Evolutionary conservation across 2,329 filamentous ascomycete species (phyloP).

Genomic region (Juglanconis oblonga): DNA sequence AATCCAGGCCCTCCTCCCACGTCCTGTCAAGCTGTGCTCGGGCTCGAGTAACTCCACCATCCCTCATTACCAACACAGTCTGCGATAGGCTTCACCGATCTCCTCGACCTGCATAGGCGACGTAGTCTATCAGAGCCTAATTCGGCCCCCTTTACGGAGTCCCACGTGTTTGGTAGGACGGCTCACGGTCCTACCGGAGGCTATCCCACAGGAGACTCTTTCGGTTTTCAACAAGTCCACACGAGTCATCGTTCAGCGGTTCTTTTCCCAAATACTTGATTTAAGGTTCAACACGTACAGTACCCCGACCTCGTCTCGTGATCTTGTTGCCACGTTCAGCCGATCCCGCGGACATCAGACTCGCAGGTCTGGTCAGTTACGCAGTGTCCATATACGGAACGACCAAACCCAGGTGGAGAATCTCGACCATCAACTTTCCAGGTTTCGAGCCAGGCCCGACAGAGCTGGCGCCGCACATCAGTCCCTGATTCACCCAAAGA

Average conservation of each 20-base stretch:
- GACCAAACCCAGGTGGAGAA: not conserved
- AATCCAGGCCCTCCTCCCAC: slow-evolving; percentile 3
- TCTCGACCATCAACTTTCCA: not conserved
- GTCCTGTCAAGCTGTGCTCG: not conserved
- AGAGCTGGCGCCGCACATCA: not conserved
- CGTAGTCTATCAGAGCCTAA: not conserved
- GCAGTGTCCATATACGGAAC: not conserved
- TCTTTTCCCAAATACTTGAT: not conserved
- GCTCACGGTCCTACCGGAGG: not conserved
- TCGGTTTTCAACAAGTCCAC: not conserved
- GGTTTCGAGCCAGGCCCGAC: not conserved
- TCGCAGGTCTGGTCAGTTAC: not conserved
- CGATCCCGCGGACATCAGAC: slow-evolving; percentile 2
- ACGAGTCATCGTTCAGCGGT: not conserved
- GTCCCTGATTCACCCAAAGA: not conserved
- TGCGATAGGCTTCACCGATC: slow-evolving; percentile 1
- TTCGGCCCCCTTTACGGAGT: not conserved
- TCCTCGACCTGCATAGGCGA: not conserved
- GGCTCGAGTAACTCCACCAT: not conserved
- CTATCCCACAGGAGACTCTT: not conserved
- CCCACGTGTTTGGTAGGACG: not conserved
- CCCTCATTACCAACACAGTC: not conserved
- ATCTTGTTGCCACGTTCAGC: slow-evolving; percentile 12
- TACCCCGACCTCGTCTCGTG: slow-evolving; percentile 9
- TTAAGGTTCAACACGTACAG: slow-evolving; percentile 2